Evolutionary conservation across 345 rosid species (phyloP).

Genomic region (Melastoma malabathricum): DNA sequence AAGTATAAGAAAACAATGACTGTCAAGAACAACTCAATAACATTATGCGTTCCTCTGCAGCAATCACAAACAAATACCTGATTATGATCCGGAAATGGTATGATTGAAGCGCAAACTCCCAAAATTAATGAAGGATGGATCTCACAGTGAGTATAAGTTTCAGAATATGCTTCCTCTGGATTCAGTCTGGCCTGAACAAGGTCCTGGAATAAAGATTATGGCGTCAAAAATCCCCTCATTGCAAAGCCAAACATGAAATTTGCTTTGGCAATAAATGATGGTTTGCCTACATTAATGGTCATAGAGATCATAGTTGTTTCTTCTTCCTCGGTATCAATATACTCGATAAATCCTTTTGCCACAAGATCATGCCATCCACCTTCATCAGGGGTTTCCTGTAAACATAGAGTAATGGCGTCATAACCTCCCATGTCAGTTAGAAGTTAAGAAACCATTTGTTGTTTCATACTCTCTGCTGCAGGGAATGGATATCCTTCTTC

Average conservation of each 20-base stretch:
- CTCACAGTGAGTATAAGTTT: slow-evolving; percentile 92
- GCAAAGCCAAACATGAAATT: neutral
- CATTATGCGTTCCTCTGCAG: no score
- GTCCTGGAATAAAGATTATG: slow-evolving; percentile 35
- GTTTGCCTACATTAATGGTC: slow-evolving; percentile 78
- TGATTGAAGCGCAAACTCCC: slow-evolving; percentile 97
- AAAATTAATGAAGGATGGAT: slow-evolving; percentile 94
- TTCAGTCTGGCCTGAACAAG: slow-evolving; percentile 72
- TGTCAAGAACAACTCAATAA: no score
- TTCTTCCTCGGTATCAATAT: slow-evolving; percentile 95
- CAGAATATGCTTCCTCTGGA: slow-evolving; percentile 72
- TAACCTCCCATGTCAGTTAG: neutral
- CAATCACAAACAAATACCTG: slow-evolving; percentile 37
- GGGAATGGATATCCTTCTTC: slow-evolving; percentile 72
- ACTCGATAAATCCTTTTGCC: slow-evolving; percentile 77
- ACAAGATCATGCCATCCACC: slow-evolving; percentile 96
- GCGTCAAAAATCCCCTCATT: neutral
- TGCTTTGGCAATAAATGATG: neutral
- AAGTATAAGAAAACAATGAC: neutral
- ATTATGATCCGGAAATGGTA: slow-evolving; percentile 98
- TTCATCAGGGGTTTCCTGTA: slow-evolving; percentile 73
- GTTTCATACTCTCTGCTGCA: slow-evolving; percentile 67
- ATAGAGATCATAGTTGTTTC: slow-evolving; percentile 99
- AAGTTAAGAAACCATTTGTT: neutral
- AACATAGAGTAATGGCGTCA: slow-evolving; percentile 4